These are phyloP conservation scores for Evansstolkia leycettana DNA, from an alignment of 495 filamentous ascomycete species.

Conservation along the genomic window DNA sequence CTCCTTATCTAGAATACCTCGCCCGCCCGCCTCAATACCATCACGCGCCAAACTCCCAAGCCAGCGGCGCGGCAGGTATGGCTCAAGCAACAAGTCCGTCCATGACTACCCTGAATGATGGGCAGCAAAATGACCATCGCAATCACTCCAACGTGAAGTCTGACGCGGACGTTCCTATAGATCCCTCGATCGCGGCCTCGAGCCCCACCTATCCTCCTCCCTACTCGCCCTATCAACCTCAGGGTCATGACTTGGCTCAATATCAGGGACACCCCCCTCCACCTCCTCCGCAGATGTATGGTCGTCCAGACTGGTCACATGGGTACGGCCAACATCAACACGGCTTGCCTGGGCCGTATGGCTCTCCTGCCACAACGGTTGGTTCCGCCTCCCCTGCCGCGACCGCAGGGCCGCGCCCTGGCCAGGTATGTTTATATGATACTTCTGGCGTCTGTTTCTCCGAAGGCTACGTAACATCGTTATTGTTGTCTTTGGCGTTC, in stretches of 20 bases:
- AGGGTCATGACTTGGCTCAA: slow-evolving; percentile 69
- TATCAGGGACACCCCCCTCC: slow-evolving; percentile 44
- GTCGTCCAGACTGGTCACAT: slow-evolving; percentile 72
- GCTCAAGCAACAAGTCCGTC: slow-evolving; percentile 97
- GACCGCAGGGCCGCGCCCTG: slow-evolving; percentile 48
- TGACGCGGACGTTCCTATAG: slow-evolving; percentile 96
- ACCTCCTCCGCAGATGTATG: slow-evolving; percentile 53
- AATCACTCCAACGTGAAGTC: slow-evolving; percentile 62
- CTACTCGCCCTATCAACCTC: slow-evolving; percentile 78
- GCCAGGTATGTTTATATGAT: slow-evolving; percentile 59
- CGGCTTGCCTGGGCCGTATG: slow-evolving; percentile 50
- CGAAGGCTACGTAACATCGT: too few species aligned
- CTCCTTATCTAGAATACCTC: slow-evolving; percentile 71
- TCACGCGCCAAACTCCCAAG: slow-evolving; percentile 62
- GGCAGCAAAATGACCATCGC: slow-evolving; percentile 52
- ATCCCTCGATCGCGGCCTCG: slow-evolving; percentile 89
- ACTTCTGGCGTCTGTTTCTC: slow-evolving; percentile 12
- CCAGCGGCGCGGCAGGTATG: slow-evolving; percentile 77
- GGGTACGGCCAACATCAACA: slow-evolving; percentile 56
- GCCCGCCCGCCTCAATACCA: slow-evolving; percentile 44
- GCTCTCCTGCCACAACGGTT: slow-evolving; percentile 47
- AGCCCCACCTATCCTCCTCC: slow-evolving; percentile 81
- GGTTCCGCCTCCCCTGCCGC: slow-evolving; percentile 45
- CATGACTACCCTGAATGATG: slow-evolving; percentile 65
- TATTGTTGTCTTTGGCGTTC: too few species aligned